Evolutionary conservation across 2,329 filamentous ascomycete genomes (phyloP), one percentile per base, ranked within the genome.

Genomic region (Paecilomyces niveus): DNA sequence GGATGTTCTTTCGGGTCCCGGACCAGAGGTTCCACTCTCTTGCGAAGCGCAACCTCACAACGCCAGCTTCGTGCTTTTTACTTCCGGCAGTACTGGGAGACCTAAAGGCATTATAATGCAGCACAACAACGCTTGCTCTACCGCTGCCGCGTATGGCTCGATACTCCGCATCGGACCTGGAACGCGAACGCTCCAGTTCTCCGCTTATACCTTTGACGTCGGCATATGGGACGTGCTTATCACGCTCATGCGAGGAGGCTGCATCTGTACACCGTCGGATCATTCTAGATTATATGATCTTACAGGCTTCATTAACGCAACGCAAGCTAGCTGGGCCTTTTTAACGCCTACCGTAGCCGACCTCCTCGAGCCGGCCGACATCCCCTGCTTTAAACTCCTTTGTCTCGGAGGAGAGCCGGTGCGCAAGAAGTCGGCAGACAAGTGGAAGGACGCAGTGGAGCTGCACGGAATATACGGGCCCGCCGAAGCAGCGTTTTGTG

Each of bases 61-160:
- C n/a, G n/a, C n/a, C n/a, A n/a, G n/a, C n/a, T n/a, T n/a, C n/a
- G n/a, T n/a, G n/a, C n/a, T n/a, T n/a, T n/a, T n/a, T n/a, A n/a
- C n/a, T n/a, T n/a, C n/a, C n/a, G 79, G 80, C 0, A 79, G 80
- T 1, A 78, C 80, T 1, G 77, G 76, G 52, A 75, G 74, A 45
- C 79, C 81, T 0, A 81, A 81, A 58, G 84, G 83, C 3, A 78
- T 85, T 18, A 79, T 84, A 35, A 83, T 85, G 59, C 81, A 79
- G 1, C 85, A 87, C 61, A 72, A 72, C 0, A 78, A 82, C 0
- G 72, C 85, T 1, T 79, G 81, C 1, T 81, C 81, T 0, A 74
- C 76, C 0, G 78, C 81, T 54, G 62, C 75, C 2, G 74, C 75
- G 0, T 81, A 84, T 58, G 80, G 77, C 0, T 67, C 72, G 0